These are phyloP conservation scores for Albifimbria verrucaria DNA, from an alignment of 2,329 filamentous ascomycete genomes.

Conservation along the genomic window DNA sequence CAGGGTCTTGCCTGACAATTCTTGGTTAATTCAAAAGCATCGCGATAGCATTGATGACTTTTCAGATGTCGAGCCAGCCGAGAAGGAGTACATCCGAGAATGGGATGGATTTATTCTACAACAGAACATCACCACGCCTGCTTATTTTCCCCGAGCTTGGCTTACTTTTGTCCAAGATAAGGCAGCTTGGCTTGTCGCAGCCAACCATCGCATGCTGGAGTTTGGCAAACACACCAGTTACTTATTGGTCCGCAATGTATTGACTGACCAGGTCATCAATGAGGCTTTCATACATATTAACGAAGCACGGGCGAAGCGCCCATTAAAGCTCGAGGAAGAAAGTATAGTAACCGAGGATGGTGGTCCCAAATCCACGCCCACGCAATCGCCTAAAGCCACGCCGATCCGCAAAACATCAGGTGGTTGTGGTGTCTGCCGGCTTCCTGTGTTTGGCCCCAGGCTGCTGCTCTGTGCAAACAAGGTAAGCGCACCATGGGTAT, in stretches of 20 bases:
- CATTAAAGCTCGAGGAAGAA: conserved; percentile 8
- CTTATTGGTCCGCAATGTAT: conserved; percentile 44
- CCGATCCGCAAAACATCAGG: conserved; percentile 39
- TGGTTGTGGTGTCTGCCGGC: conserved; percentile 46
- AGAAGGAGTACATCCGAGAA: conserved; percentile 56
- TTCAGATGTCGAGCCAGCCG: conserved; percentile 48
- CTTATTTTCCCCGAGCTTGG: conserved; percentile 51
- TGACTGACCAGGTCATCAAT: conserved; percentile 41
- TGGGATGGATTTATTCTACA: conserved; percentile 56
- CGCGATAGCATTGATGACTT: conserved; percentile 56
- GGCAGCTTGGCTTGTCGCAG: conserved; percentile 48
- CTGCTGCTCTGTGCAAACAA: conserved; percentile 48
- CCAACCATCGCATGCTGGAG: conserved; percentile 46
- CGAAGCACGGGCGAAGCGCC: conserved; percentile 31
- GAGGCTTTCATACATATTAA: conserved; percentile 42
- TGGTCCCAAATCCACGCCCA: conserved; percentile 12
- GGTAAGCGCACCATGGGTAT: conserved; percentile 30
- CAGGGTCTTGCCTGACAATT: conserved; percentile 40
- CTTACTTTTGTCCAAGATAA: conserved; percentile 49
- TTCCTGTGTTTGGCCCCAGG: conserved; percentile 44
- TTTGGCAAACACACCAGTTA: conserved; percentile 53
- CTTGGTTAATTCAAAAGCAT: conserved; percentile 58
- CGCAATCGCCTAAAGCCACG: conserved; percentile 26
- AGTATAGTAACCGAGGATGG: conserved; percentile 7
- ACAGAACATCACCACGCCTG: conserved; percentile 47